Conservation (phyloP, 2,329 filamentous ascomycete species). For the Dryadomyces quercivorus region DNA sequence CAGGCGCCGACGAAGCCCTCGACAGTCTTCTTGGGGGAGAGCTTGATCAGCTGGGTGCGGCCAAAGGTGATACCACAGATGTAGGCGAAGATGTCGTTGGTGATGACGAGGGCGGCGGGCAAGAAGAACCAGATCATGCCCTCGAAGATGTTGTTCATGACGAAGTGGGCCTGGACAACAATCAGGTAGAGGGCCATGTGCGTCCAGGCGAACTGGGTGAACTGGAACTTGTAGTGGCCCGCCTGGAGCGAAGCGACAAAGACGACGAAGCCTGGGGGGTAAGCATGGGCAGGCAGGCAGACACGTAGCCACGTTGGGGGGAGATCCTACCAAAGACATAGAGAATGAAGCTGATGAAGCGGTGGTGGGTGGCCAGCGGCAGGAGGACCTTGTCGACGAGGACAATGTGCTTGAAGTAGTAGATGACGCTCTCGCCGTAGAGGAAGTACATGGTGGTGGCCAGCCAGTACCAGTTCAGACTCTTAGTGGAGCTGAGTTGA, state of each 20-base stretch:
- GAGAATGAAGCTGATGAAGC: slow-evolving; percentile 97
- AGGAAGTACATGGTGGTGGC: slow-evolving; percentile 99
- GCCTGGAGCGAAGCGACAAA: slow-evolving; percentile 92
- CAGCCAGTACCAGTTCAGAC: slow-evolving; percentile 97
- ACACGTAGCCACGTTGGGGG: not conserved
- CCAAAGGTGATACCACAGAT: slow-evolving; percentile 96
- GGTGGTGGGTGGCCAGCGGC: slow-evolving; percentile 89
- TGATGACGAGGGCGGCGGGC: slow-evolving; percentile 87
- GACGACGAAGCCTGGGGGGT: slow-evolving; percentile 74
- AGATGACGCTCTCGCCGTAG: slow-evolving; percentile 97
- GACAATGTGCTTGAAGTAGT: slow-evolving; percentile 99
- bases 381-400: slow-evolving; percentile 87
- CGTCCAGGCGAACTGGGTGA: slow-evolving; percentile 98
- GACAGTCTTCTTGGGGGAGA: slow-evolving; percentile 98
- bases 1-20: slow-evolving; percentile 95
- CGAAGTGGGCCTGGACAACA: slow-evolving; percentile 94
- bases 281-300: not conserved
- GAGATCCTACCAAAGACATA: slow-evolving; percentile 71
- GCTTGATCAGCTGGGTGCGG: slow-evolving; percentile 89
- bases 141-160: slow-evolving; percentile 99
- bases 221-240: slow-evolving; percentile 95
- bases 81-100: slow-evolving; percentile 97
- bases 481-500: slow-evolving; percentile 87
- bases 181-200: slow-evolving; percentile 98
- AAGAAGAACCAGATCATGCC: slow-evolving; percentile 99